Base-by-base conservation (phyloP, 2,329 filamentous ascomycete genomes). In the Apiospora marii region DNA sequence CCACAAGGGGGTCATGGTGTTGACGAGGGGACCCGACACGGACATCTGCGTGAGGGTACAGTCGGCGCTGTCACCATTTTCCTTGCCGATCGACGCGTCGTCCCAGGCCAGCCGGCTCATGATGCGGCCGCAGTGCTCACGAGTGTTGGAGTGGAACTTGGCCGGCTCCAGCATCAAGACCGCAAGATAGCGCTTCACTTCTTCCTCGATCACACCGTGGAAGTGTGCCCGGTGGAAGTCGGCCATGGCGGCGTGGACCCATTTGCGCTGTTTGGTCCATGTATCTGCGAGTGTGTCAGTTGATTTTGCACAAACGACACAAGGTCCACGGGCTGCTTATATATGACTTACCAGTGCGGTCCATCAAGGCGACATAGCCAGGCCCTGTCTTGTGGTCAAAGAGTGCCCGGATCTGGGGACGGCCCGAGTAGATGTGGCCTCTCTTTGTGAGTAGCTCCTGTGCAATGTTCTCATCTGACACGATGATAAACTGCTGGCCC, bases 61-160 rank as follows among this genome's bases (percentile, higher is more conserved):
- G 79, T 86, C 84, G 70, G 86, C 86, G 73, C 82, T 84, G 64
- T 86, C 82, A 58, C 85, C 86, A 74, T 86, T 87, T 48, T 79
- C 77, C 70, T 81, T 81, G 27, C 85, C 86, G 73, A 85, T 83
- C 0, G 84, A 80, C 4, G 85, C 85, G 74, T 87, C 85, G 73
- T 87, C 86, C 85, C 85, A 87, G 3, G 86, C 84, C 5, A 88
- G 80, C 24, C 83, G 81, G 74, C 84, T 84, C 84, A 88, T 87
- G 77, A 88, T 82, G 67, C 86, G 84, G 8, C 85, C 85, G 71
- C 85, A 87, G 76, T 85, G 83, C 79, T 87, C 86, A 74, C 86
- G 83, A 4, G 84, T 84, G 78, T 85, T 83, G 44, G 81, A 76
- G 68, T 86, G 82, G 74, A 87, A 87, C 24, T 82, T 83, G 0